phyloP scores from a whole-genome alignment of 2,329 filamentous ascomycete species.

The Sodiomyces alkalinus region DNA sequence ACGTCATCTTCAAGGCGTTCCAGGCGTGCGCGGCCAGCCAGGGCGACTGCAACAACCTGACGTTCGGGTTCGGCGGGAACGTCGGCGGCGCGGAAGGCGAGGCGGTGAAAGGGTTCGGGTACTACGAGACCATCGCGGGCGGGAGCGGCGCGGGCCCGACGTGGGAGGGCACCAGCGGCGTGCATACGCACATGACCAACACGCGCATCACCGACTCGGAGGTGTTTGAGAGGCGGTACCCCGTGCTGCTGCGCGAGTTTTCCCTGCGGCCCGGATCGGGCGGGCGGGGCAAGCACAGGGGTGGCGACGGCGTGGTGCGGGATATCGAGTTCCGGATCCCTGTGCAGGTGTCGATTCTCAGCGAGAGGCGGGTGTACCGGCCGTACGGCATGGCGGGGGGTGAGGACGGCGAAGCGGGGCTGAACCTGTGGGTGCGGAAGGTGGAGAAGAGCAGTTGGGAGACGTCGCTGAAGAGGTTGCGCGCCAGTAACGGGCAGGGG shows the following conservation, averaged over 20 bases:
- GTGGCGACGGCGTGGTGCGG: constrained; percentile 59
- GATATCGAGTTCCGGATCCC: constrained; percentile 71
- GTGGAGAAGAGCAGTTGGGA: constrained; percentile 43
- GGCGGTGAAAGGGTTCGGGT: constrained; percentile 25
- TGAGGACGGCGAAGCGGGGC: constrained; percentile 58
- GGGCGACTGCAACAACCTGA: constrained; percentile 72
- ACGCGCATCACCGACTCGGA: constrained; percentile 52
- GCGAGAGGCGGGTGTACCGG: constrained; percentile 60
- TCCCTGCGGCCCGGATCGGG: constrained; percentile 46
- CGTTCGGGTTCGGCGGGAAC: constrained; percentile 55
- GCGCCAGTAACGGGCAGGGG: no score
- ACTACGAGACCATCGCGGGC: constrained; percentile 46
- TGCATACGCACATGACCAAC: constrained; percentile 52
- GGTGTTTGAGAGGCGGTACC: constrained; percentile 39
- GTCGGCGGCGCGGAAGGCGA: constrained; percentile 19
- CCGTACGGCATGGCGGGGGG: constrained; percentile 75
- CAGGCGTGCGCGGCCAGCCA: constrained; percentile 65
- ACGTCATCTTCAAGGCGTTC: constrained; percentile 51
- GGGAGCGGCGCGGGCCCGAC: constrained; percentile 55
- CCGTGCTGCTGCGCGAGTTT: constrained; percentile 58
- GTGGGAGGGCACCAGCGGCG: constrained; percentile 27
- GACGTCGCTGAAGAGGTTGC: constrained; percentile 23
- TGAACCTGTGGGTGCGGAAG: constrained; percentile 77
- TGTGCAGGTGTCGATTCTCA: constrained; percentile 63
- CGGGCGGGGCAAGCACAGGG: constrained; percentile 49